These are phyloP conservation scores for Eimeria maxima DNA, from an alignment of 169 alveolate species.

Conservation along the genomic window DNA sequence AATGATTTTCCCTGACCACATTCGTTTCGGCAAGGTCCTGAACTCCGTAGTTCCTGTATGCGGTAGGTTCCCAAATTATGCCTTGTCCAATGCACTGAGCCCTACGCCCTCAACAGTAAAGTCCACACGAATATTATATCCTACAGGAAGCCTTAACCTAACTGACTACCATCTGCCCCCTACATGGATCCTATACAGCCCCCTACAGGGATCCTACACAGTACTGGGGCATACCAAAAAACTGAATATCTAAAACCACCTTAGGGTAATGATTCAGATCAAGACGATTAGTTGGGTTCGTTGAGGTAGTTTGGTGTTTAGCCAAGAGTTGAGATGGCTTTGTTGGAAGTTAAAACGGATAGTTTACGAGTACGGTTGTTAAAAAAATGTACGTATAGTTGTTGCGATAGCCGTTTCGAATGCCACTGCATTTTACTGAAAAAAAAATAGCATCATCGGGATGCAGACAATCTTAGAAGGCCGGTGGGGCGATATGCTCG, in stretches of 20 bases:
- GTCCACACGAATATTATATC: neutral
- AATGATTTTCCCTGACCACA: neutral
- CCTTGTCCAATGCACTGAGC: neutral
- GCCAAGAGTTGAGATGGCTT: neutral
- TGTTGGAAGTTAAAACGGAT: neutral
- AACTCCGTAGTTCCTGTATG: neutral
- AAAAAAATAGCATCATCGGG: neutral
- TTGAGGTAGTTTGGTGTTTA: neutral
- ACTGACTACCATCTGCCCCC: neutral
- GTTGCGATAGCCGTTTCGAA: neutral
- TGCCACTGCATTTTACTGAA: neutral
- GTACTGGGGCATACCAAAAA: neutral
- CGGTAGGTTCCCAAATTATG: neutral
- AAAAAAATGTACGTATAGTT: neutral
- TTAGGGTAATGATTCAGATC: neutral
- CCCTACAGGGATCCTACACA: neutral
- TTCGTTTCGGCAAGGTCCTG: neutral
- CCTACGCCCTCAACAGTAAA: neutral
- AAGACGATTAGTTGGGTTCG: too few species aligned
- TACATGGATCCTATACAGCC: neutral
- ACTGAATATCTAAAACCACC: neutral
- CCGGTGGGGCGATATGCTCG: slow-evolving; percentile 64
- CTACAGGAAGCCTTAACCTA: neutral
- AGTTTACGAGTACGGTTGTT: neutral
- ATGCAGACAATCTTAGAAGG: neutral